These are phyloP conservation scores for Cutaneotrichosporon curvatum DNA, from an alignment of 1,284 basidiomycete genomes.

Conservation along the genomic window DNA sequence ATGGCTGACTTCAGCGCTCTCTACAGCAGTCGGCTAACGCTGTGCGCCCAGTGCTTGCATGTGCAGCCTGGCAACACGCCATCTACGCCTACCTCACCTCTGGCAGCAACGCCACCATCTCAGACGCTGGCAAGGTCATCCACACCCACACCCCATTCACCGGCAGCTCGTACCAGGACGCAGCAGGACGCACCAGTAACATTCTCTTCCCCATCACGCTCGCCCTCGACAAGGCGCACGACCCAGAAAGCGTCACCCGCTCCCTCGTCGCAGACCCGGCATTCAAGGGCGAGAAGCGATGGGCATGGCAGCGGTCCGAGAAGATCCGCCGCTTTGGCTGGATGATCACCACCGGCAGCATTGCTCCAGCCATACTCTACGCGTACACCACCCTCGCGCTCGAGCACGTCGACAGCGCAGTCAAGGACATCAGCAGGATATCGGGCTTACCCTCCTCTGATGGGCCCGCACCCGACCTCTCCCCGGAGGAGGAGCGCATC, in stretches of 20 bases:
- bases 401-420: slow-evolving; percentile 31
- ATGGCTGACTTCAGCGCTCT: slow-evolving; percentile 32
- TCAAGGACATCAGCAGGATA: slow-evolving; percentile 24
- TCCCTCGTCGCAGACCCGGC: slow-evolving; percentile 8
- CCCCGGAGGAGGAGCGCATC: slow-evolving; percentile 21
- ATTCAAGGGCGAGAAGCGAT: slow-evolving; percentile 17
- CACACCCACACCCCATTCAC: slow-evolving; percentile 30
- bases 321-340: slow-evolving; percentile 30
- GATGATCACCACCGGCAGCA: slow-evolving; percentile 26
- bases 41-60: slow-evolving; percentile 28
- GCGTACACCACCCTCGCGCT: slow-evolving; percentile 37
- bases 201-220: slow-evolving; percentile 27
- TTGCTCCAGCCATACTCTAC: slow-evolving; percentile 32
- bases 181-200: slow-evolving; percentile 17
- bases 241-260: slow-evolving; percentile 4
- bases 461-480: slow-evolving; percentile 18
- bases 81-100: slow-evolving; percentile 40
- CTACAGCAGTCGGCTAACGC: slow-evolving; percentile 29
- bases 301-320: slow-evolving; percentile 32
- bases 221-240: slow-evolving; percentile 18
- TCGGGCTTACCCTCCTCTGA: slow-evolving; percentile 35
- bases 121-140: slow-evolving; percentile 17
- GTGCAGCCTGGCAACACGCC: slow-evolving; percentile 43
- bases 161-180: slow-evolving; percentile 18
- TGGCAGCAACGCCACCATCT: slow-evolving; percentile 18